Evolutionary conservation across 192 early-diverging fungal species (phyloP).

Genomic region (Phlyctochytrium planicorne): DNA sequence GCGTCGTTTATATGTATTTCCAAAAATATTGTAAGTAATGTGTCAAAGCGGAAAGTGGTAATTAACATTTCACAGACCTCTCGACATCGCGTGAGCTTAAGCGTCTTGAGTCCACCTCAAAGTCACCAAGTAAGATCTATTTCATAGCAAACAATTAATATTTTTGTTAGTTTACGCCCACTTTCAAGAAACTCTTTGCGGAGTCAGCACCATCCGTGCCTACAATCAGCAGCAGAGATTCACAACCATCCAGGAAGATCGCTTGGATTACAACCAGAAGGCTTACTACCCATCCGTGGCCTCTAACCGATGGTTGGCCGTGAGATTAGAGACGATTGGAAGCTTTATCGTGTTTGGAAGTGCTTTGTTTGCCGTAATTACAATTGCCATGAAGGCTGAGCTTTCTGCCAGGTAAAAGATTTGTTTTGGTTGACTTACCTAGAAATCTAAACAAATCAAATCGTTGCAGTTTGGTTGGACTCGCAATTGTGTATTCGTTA

Average conservation of each 20-base stretch:
- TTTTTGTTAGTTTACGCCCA: constrained; percentile 46
- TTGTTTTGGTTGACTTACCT: not conserved
- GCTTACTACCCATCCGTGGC: constrained; percentile 74
- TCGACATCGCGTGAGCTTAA: constrained; percentile 58
- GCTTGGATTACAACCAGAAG: constrained; percentile 75
- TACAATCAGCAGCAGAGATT: constrained; percentile 62
- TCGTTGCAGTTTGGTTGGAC: constrained; percentile 62
- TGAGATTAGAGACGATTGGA: constrained; percentile 79
- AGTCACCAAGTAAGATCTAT: constrained; percentile 34
- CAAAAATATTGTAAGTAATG: constrained; percentile 38
- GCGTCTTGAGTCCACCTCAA: constrained; percentile 54
- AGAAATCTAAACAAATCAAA: not conserved
- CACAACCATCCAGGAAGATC: constrained; percentile 62
- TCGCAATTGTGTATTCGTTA: constrained; percentile 46
- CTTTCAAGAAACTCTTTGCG: constrained; percentile 59
- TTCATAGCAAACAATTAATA: not conserved
- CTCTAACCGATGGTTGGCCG: constrained; percentile 58
- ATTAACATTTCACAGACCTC: constrained; percentile 23
- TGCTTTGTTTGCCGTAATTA: constrained; percentile 67
- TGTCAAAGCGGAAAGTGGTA: not conserved
- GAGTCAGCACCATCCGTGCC: constrained; percentile 57
- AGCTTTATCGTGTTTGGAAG: constrained; percentile 77
- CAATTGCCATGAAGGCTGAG: constrained; percentile 53
- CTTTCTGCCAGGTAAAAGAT: constrained; percentile 25
- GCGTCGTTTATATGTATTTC: constrained; percentile 50